phyloP scores from a whole-genome alignment of 108 stramenopile genomes.

The Pseudonitzschia multiseries region DNA sequence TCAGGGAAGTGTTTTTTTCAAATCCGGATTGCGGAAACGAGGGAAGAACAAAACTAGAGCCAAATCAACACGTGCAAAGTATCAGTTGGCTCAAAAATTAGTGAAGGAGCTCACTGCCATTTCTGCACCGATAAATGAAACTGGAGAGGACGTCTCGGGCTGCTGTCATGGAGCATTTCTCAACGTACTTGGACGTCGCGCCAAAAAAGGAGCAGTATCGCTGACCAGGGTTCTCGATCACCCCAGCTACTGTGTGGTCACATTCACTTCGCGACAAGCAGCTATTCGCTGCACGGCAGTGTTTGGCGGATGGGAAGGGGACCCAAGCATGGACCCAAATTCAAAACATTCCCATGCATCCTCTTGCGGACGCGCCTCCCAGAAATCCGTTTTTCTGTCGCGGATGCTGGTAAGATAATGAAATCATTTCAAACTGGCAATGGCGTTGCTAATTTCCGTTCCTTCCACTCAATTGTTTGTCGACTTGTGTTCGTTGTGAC shows the following conservation, averaged over 20 bases:
- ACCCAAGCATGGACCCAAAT: slow-evolving; percentile 59
- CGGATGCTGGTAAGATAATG: slow-evolving; percentile 62
- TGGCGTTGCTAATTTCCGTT: background rate
- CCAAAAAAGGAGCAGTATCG: background rate
- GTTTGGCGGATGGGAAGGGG: slow-evolving; percentile 79
- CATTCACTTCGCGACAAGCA: slow-evolving; percentile 77
- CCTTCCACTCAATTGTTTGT: background rate
- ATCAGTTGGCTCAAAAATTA: slow-evolving; percentile 4
- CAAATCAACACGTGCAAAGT: background rate
- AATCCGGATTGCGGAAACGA: slow-evolving; percentile 3
- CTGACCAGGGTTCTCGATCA: slow-evolving; percentile 15
- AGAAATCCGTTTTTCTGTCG: slow-evolving; percentile 70
- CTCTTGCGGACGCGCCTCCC: slow-evolving; percentile 84
- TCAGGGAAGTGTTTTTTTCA: background rate
- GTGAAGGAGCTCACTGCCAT: slow-evolving; percentile 4
- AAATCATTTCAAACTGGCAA: background rate
- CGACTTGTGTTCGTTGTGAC: background rate
- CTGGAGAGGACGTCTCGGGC: background rate
- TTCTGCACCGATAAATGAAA: background rate
- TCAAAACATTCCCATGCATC: slow-evolving; percentile 69
- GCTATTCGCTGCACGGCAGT: slow-evolving; percentile 80
- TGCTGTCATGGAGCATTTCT: background rate
- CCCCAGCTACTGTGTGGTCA: slow-evolving; percentile 79
- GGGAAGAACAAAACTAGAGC: background rate
- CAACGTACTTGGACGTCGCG: background rate